A percentile compares a stretch with the other conserved stretches of the same genome.
phyloP scores from a whole-genome alignment of 108 stramenopile genomes.

The Nitzschia inconspicua region DNA sequence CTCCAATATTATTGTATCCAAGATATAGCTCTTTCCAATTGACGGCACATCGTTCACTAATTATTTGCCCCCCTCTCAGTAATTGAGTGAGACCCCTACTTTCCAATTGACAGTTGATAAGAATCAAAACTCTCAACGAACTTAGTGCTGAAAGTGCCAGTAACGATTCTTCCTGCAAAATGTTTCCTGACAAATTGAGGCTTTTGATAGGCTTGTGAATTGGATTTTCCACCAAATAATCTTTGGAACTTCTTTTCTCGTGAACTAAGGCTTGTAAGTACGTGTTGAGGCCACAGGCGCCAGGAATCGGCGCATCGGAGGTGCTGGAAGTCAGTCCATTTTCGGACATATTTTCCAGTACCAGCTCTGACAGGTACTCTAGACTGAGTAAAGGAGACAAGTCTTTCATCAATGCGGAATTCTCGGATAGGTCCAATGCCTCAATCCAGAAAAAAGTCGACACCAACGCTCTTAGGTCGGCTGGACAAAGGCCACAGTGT shows the following conservation, averaged over 20 bases:
- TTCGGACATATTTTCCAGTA: conserved; percentile 7
- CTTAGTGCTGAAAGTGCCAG: neutral
- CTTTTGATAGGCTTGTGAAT: neutral
- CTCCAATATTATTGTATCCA: conserved; percentile 2
- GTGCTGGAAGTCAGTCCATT: neutral
- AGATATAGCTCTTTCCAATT: conserved; percentile 2
- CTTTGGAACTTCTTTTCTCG: too few relatives aligned
- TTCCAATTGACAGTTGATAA: conserved; percentile 4
- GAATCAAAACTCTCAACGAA: neutral
- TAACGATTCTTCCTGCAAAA: neutral
- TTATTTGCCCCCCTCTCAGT: neutral
- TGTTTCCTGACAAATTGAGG: conserved; percentile 5
- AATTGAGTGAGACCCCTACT: neutral
- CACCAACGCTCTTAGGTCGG: neutral
- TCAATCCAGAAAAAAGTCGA: conserved; percentile 10
- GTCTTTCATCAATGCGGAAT: neutral
- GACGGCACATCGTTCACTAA: neutral
- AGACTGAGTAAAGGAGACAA: neutral
- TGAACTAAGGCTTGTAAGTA: too few relatives aligned
- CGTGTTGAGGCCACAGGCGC: too few relatives aligned
- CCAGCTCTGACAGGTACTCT: conserved; percentile 10
- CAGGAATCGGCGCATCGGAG: too few relatives aligned
- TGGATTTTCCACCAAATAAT: neutral
- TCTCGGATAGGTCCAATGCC: conserved; percentile 9
- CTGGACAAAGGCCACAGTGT: neutral